These are phyloP conservation scores for Pseudotsuga menziesii DNA, from an alignment of 75 land plant genomes.

Conservation along the genomic window DNA sequence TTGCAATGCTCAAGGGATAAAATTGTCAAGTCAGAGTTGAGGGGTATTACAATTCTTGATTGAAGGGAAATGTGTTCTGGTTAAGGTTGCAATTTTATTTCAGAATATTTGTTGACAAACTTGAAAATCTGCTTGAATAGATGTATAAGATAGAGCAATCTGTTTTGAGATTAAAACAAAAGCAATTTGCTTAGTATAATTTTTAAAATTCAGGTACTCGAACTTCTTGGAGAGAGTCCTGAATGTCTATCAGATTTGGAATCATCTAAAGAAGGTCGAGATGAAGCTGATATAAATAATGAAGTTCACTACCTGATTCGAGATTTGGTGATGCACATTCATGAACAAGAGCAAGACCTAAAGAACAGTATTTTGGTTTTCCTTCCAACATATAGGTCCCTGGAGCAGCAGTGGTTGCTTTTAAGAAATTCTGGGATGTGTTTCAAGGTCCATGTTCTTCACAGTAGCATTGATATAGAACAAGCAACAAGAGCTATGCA, in stretches of 20 bases:
- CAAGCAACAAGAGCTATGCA: slow-evolving; percentile 67
- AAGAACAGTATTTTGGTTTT: slow-evolving; percentile 75
- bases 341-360: slow-evolving; percentile 60
- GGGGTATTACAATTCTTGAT: too few relatives aligned
- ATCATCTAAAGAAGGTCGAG: slow-evolving; percentile 25
- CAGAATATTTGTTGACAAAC: background rate
- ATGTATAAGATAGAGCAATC: background rate
- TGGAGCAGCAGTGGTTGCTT: slow-evolving; percentile 77
- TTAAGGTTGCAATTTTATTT: background rate
- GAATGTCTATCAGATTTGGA: slow-evolving; percentile 17
- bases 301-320: slow-evolving; percentile 56
- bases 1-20: too few relatives aligned
- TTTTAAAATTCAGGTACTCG: slow-evolving; percentile 16
- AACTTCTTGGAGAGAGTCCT: slow-evolving; percentile 37
- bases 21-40: too few relatives aligned
- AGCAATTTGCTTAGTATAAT: background rate
- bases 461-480: slow-evolving; percentile 81
- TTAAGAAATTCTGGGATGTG: slow-evolving; percentile 26
- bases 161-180: slow-evolving; percentile 3
- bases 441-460: slow-evolving; percentile 66
- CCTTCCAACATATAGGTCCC: slow-evolving; percentile 70
- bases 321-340: slow-evolving; percentile 62
- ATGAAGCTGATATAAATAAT: slow-evolving; percentile 42
- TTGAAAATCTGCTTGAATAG: background rate
- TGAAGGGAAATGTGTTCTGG: background rate